Conservation (phyloP, 2,329 filamentous ascomycete genomes). For the Bipolaris zeicola region DNA sequence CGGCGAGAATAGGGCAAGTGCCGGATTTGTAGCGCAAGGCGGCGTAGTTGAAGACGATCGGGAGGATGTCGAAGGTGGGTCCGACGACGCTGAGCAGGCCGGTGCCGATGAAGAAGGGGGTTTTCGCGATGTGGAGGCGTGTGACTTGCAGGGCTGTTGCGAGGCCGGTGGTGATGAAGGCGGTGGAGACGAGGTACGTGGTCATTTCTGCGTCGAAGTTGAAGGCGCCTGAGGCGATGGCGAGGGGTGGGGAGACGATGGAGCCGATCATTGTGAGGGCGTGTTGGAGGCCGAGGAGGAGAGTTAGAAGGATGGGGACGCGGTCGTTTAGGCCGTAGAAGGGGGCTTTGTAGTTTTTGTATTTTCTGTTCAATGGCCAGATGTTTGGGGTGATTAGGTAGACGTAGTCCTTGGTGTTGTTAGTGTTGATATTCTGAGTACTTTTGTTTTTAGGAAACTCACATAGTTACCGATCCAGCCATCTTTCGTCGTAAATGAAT, state of each 20-base stretch:
- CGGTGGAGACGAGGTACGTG: constrained; percentile 34
- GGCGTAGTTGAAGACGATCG: constrained; percentile 37
- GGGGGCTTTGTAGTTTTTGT: constrained; percentile 32
- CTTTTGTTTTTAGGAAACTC: neutral
- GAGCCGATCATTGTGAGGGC: constrained; percentile 35
- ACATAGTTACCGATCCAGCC: constrained; percentile 52
- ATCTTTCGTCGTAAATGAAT: constrained; percentile 45
- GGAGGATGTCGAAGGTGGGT: constrained; percentile 38
- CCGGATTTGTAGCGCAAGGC: constrained; percentile 33
- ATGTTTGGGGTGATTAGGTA: constrained; percentile 34
- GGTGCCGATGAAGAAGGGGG: constrained; percentile 38
- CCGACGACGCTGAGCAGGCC: constrained; percentile 36
- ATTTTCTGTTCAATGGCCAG: constrained; percentile 32
- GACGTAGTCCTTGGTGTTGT: constrained; percentile 42
- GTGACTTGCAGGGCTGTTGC: constrained; percentile 38
- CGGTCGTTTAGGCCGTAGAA: constrained; percentile 37
- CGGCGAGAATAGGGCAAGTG: constrained; percentile 24
- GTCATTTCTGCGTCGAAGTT: constrained; percentile 33
- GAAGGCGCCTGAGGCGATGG: constrained; percentile 38
- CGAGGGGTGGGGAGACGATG: constrained; percentile 39
- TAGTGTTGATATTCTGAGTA: neutral
- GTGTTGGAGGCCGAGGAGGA: constrained; percentile 39
- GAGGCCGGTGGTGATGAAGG: constrained; percentile 39
- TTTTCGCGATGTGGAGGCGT: constrained; percentile 30
- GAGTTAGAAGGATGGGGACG: constrained; percentile 32